A percentile compares a stretch with the other conserved stretches of the same genome.
phyloP scores from a whole-genome alignment of 2,329 filamentous ascomycete genomes.

The Aspergillus versicolor region DNA sequence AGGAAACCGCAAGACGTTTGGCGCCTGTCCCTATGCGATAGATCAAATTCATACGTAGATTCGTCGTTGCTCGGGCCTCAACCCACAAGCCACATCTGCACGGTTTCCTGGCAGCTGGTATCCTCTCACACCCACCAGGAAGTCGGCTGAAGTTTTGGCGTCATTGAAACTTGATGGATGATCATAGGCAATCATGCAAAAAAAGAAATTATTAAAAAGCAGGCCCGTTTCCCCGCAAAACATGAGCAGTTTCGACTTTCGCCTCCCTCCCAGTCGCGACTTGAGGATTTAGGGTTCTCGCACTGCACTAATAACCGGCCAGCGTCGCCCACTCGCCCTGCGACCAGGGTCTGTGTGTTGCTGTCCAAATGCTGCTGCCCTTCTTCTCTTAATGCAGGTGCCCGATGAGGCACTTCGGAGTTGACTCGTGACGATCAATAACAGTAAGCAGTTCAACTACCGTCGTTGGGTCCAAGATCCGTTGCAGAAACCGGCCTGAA shows the following conservation, averaged over 20 bases:
- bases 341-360: slow-evolving; percentile 10
- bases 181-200: not conserved
- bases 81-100: slow-evolving; percentile 16
- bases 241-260: slow-evolving; percentile 8
- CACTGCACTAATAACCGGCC: not conserved
- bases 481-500: not conserved
- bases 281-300: not conserved
- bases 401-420: not conserved
- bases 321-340: not conserved
- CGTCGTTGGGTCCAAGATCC: not conserved
- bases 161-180: not conserved
- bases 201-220: slow-evolving; percentile 7
- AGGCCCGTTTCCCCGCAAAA: slow-evolving; percentile 21
- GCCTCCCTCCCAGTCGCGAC: not conserved
- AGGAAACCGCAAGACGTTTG: not conserved
- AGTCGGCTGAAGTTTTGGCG: slow-evolving; percentile 1
- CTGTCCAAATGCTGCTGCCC: not conserved
- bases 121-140: slow-evolving; percentile 2
- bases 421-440: not conserved
- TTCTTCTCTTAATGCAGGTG: slow-evolving; percentile 8
- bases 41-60: slow-evolving; percentile 9
- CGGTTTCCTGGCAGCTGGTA: slow-evolving; percentile 12
- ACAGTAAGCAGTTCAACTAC: not conserved
- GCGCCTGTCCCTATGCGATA: slow-evolving; percentile 3
- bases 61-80: slow-evolving; percentile 7